Base-by-base conservation (phyloP, 495 filamentous ascomycete genomes). In the Aspergillus conjunctus region DNA sequence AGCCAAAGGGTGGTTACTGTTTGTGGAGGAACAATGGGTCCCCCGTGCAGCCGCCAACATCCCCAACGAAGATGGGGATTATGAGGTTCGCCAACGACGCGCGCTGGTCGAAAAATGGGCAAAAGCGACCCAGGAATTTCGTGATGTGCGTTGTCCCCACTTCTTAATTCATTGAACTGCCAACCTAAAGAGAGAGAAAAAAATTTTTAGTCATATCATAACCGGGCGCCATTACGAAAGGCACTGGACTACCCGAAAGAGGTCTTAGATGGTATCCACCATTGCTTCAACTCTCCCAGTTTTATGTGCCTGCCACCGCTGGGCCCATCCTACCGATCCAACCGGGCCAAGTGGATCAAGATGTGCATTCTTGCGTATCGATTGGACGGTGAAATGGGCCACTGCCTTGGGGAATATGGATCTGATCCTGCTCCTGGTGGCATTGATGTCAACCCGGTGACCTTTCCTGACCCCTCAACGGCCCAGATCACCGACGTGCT, bases 401-500 rank as follows among this genome's bases (percentile, higher is more conserved):
- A 52, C 50, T n/a, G 12, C 22, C 21, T 52, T 14, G 50, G 33
- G 10, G 6, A 22, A 4, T 22, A 50, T 18, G 46, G 46, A 4
- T 50, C 20, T 22, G 46, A 50, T n/a, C n/a, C n/a, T n/a, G n/a
- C n/a, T 11, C 50, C 11, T 18, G 22, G 50, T 11, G 4, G 2
- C 26, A 30, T 52, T 26, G 18, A 18, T 31, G 12, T 34, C 50
- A 52, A 52, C 30, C 50, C 50, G 0, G 50, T 26, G 12, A 52
- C 26, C 5, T 33, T 32, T n/a, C 22, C 50, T 2, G 50, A 52
- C 6, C 50, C 30, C 11, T 52, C 21, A 6, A 33, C 11, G 4
- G 50, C 33, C 50, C 50, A 52, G 18, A 18, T 52, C 50, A 52
- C 50, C 2, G 30, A 52, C 22, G 30, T 52, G 1, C 50, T 52